Evolutionary conservation across 352 stramenopile species (phyloP).

Genomic region (Pythium aristosporum): DNA sequence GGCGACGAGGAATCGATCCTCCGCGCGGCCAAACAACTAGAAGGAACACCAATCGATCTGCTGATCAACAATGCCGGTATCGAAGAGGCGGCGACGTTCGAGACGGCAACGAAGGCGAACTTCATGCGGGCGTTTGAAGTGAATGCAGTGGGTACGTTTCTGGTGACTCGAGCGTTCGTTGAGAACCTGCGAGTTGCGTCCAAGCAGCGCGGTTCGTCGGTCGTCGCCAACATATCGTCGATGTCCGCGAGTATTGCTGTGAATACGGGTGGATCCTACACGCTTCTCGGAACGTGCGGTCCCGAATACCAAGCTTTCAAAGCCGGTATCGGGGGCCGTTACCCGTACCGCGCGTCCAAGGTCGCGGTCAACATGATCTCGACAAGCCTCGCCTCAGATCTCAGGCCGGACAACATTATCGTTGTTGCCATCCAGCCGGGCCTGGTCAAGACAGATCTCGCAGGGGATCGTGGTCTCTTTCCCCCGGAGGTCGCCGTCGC

Average conservation of each 20-base stretch:
- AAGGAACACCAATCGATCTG: constrained; percentile 44
- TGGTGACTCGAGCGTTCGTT: constrained; percentile 49
- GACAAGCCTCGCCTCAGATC: constrained; percentile 36
- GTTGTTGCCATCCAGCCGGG: constrained; percentile 45
- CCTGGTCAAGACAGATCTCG: constrained; percentile 12
- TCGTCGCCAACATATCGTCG: constrained; percentile 41
- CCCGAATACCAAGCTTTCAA: constrained; percentile 6
- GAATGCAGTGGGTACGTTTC: constrained; percentile 55
- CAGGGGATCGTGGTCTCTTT: constrained; percentile 8
- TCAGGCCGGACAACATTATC: constrained; percentile 41
- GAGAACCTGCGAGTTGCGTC: constrained; percentile 32
- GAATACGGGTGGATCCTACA: constrained; percentile 25
- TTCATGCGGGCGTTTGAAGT: constrained; percentile 57
- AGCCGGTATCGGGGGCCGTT: constrained; percentile 30
- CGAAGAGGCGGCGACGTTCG: constrained; percentile 21
- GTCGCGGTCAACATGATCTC: constrained; percentile 65
- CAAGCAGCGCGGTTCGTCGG: constrained; percentile 19
- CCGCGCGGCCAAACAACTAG: constrained; percentile 29
- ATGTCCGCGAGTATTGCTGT: constrained; percentile 45
- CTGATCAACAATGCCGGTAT: constrained; percentile 68
- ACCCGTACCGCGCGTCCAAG: constrained; percentile 70
- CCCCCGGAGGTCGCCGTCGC: not conserved
- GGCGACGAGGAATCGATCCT: constrained; percentile 41
- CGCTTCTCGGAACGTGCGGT: not conserved
- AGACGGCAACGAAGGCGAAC: constrained; percentile 38